Base-by-base conservation (phyloP, 139 green algal genomes). In the Edaphochlamys debaryana region DNA sequence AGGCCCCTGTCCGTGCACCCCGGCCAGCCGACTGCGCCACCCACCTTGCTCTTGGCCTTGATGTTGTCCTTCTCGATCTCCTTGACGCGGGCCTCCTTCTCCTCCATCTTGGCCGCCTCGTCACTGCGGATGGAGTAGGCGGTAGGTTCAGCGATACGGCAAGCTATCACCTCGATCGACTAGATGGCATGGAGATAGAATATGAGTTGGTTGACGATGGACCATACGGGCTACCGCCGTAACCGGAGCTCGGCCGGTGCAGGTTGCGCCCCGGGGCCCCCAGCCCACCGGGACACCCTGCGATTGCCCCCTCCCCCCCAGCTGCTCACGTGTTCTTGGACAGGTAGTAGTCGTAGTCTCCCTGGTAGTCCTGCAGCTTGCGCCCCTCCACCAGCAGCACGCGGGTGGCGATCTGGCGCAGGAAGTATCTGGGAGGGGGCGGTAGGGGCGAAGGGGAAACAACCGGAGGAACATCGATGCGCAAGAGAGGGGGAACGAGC, bases 301-400 rank as follows among this genome's bases (percentile, higher is more conserved):
- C n/a, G n/a, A n/a, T n/a, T n/a, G n/a, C n/a, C n/a, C n/a, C n/a
- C n/a, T n/a, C n/a, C n/a, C n/a, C n/a, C n/a, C n/a, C n/a, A n/a
- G n/a, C 5, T 17, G 25, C 75, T 81, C 40, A 81, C 77, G 67
- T 64, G 75, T 99, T 98, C 80, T 98, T 92, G 32, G 92, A 86
- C 67, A 99, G 87, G 87, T 96, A 99, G 73, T 96, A 96, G 67
- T 96, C 94, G 85, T 99, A 99, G 87, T 98, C 95, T 22, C 97
- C 97, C 82, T 94, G 87, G 82, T 98, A 98, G 91, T 98, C 96
- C 67, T 85, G 86, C 72, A 99, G 87, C 79, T 94, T 89, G 71
- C 87, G 67, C 38, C 92, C 70, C 64, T 96, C 94, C 45, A 97
- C 87, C 79, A 90, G 84, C 72, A 98, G 79, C 67, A 99, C 93